phyloP scores from a whole-genome alignment of 2,329 filamentous ascomycete genomes.

The Zymoseptoria passerinii region DNA sequence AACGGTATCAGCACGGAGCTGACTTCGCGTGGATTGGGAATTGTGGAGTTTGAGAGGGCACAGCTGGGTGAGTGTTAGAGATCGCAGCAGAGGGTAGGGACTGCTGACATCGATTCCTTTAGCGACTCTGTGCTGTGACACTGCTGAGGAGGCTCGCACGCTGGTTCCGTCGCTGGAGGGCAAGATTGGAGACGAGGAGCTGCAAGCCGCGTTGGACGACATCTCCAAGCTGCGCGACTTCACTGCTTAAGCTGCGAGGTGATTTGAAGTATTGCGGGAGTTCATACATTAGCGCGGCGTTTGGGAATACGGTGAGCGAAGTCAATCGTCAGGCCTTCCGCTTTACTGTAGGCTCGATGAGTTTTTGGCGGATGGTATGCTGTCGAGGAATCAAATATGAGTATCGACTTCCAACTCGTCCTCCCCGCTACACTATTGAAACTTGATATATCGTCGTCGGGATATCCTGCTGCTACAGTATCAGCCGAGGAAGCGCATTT shows the following conservation, averaged over 20 bases:
- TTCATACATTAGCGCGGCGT: not conserved
- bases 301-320: not conserved
- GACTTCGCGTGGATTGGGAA: slow-evolving; percentile 29
- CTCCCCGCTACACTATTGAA: not conserved
- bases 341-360: not conserved
- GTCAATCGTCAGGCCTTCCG: not conserved
- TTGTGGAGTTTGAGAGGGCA: slow-evolving; percentile 78
- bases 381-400: not conserved
- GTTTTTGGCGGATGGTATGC: not conserved
- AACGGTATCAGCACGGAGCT: slow-evolving; percentile 47
- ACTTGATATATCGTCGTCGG: not conserved
- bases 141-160: slow-evolving; percentile 90
- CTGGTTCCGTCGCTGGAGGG: slow-evolving; percentile 80
- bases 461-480: not conserved
- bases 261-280: slow-evolving; percentile 1
- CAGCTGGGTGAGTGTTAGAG: slow-evolving; percentile 61
- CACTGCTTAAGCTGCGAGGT: slow-evolving; percentile 2
- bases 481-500: not conserved
- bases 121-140: slow-evolving; percentile 89
- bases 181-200: slow-evolving; percentile 83
- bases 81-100: not conserved
- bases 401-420: not conserved
- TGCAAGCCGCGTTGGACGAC: slow-evolving; percentile 83
- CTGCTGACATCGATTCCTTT: slow-evolving; percentile 12
- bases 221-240: slow-evolving; percentile 66